phyloP scores from a whole-genome alignment of 345 rosid genomes.

The Sonneratia alba region DNA sequence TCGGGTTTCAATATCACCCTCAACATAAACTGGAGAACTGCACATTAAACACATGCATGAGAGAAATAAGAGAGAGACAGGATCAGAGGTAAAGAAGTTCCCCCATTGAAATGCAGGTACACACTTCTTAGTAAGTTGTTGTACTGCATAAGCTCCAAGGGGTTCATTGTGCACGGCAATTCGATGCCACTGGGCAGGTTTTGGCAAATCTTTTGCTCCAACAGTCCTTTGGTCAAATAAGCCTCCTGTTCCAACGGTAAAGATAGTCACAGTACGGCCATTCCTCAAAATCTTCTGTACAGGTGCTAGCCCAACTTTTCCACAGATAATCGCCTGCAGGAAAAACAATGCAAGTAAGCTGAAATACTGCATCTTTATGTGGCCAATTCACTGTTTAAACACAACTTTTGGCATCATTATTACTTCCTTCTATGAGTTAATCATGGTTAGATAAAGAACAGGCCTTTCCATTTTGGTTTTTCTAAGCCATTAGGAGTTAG shows the following conservation, averaged over 20 bases:
- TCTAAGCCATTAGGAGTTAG: neutral
- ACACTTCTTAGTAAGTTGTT: conserved; percentile 71
- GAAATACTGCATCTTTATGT: neutral
- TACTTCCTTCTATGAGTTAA: neutral
- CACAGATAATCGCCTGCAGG: conserved; percentile 78
- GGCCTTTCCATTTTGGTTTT: neutral
- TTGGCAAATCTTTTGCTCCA: conserved; percentile 45
- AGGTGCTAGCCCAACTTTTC: conserved; percentile 82
- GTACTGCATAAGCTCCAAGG: conserved; percentile 78
- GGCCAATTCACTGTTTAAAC: neutral
- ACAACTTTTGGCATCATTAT: neutral
- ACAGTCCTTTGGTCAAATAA: conserved; percentile 75
- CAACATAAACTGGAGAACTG: conserved; percentile 88
- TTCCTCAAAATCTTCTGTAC: conserved; percentile 89
- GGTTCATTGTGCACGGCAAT: conserved; percentile 76
- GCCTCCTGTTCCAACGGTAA: conserved; percentile 92
- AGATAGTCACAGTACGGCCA: conserved; percentile 76
- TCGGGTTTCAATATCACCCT: conserved; percentile 92
- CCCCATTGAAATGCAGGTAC: neutral
- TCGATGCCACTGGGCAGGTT: conserved; percentile 96
- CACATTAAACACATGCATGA: conserved; percentile 19
- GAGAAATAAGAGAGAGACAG: conserved; percentile 7
- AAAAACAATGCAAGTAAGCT: conserved; percentile 6
- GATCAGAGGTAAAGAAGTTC: neutral
- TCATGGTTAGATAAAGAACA: neutral